Conservation (phyloP, 2,329 filamentous ascomycete species). For the Rutstroemia sp. region DNA sequence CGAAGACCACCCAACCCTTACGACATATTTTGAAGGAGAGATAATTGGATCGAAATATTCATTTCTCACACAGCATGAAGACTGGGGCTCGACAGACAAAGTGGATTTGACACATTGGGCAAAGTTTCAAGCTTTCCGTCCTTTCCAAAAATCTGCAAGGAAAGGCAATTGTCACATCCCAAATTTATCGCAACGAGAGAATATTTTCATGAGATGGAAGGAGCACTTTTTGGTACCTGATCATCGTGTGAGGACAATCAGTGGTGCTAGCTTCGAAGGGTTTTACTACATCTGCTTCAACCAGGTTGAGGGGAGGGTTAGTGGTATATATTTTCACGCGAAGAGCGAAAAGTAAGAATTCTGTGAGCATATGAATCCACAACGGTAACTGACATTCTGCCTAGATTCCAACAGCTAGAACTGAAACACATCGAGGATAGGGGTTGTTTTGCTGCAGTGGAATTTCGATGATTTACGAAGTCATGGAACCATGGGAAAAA, state of each 20-base stretch:
- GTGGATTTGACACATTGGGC: conserved; percentile 91
- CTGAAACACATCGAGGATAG: conserved; percentile 79
- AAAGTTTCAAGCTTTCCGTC: conserved; percentile 80
- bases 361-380: no score
- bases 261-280: conserved; percentile 91
- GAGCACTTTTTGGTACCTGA: conserved; percentile 96
- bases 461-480: conserved; percentile 65
- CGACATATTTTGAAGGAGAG: conserved; percentile 96
- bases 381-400: no score
- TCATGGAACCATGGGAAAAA: not conserved
- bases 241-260: conserved; percentile 83
- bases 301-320: conserved; percentile 76
- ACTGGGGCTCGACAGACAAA: conserved; percentile 88
- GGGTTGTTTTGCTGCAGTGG: conserved; percentile 78
- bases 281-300: conserved; percentile 99
- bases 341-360: conserved; percentile 87
- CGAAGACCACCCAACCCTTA: conserved; percentile 92
- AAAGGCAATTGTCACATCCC: conserved; percentile 53
- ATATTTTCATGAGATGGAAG: conserved; percentile 99
- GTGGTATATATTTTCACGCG: conserved; percentile 94
- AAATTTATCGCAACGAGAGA: conserved; percentile 72
- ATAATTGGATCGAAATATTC: conserved; percentile 92
- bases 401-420: conserved; percentile 85
- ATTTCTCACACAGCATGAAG: conserved; percentile 83
- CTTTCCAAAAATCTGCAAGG: conserved; percentile 53